Base-by-base conservation (phyloP, 169 alveolate species). In the Eimeria sp. region DNA sequence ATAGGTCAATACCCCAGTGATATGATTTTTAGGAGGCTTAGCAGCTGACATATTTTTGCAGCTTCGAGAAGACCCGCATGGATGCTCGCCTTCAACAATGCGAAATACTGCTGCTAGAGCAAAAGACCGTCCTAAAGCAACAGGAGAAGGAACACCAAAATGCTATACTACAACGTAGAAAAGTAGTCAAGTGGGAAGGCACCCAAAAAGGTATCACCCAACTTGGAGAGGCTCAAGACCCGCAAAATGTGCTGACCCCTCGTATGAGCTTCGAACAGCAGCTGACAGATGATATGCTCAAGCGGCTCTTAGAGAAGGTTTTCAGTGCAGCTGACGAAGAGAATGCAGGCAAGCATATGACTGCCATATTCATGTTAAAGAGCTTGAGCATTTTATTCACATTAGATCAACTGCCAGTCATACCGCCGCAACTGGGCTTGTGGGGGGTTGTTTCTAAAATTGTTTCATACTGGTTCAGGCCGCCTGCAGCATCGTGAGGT, bases 11-110 rank as follows among this genome's bases (percentile, higher is more conserved):
- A 54, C 3, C 54, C 34, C 51, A 63, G 45, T 43, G 63, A 13
- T 10, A 6, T 14, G 4, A 16, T 27, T 65, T 54, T 61, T 51
- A 83, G 0, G 20, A 14, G 40, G 49, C 58, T 30, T n/a, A 14
- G 27, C 54, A 6, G 75, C 57, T 89, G 72, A 25, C 87, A 43
- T 10, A 43, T 40, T 30, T 73, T 7, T 34, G 70, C 88, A 93
- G 96, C 70, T 93, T 93, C 57, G 96, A 93, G 78, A 25, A 49
- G 51, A 93, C 91, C 22, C 96, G 96, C 61, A 93, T 93, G 96
- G 73, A 51, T 5, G 96, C 92, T 27, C 67, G 34, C 22, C 86
- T 51, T 27, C 76, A 80, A 30, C 72, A 70, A 30, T 72, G 82
- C 9, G 61, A 67, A n/a, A n/a, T 9, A n/a, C 89, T 93, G 30